Conservation (phyloP, 2,329 filamentous ascomycete genomes). For the Zymoseptoria pseudotritici region DNA sequence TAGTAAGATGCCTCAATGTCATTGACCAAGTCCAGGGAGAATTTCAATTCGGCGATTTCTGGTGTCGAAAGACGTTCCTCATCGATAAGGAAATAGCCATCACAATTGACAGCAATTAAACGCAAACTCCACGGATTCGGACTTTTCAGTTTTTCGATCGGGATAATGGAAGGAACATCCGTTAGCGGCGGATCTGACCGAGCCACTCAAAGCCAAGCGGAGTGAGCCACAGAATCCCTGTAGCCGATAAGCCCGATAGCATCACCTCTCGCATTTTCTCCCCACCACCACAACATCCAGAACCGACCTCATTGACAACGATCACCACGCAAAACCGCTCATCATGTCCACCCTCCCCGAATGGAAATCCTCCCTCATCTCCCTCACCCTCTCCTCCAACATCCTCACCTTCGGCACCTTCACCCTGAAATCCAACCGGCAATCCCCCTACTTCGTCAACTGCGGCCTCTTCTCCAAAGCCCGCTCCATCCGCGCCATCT, state of each 20-base stretch:
- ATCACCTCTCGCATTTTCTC: not conserved
- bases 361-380: slow-evolving; percentile 68
- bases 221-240: not conserved
- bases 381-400: slow-evolving; percentile 58
- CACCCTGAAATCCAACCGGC: slow-evolving; percentile 85
- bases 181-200: not conserved
- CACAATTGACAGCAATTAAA: too few relatives aligned
- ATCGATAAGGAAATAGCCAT: too few relatives aligned
- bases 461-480: slow-evolving; percentile 83
- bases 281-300: not conserved
- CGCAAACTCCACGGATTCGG: not conserved
- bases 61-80: too few relatives aligned
- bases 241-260: not conserved
- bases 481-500: slow-evolving; percentile 67
- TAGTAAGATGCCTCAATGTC: too few relatives aligned
- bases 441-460: slow-evolving; percentile 96
- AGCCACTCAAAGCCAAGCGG: not conserved
- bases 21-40: too few relatives aligned
- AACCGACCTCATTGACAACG: not conserved
- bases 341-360: slow-evolving; percentile 26
- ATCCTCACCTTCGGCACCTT: slow-evolving; percentile 77
- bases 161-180: not conserved
- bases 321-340: not conserved
- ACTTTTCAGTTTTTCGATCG: not conserved
- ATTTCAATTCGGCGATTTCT: too few relatives aligned